Evolutionary conservation across 345 rosid genomes (phyloP).

Genomic region (Turritis glabra): DNA sequence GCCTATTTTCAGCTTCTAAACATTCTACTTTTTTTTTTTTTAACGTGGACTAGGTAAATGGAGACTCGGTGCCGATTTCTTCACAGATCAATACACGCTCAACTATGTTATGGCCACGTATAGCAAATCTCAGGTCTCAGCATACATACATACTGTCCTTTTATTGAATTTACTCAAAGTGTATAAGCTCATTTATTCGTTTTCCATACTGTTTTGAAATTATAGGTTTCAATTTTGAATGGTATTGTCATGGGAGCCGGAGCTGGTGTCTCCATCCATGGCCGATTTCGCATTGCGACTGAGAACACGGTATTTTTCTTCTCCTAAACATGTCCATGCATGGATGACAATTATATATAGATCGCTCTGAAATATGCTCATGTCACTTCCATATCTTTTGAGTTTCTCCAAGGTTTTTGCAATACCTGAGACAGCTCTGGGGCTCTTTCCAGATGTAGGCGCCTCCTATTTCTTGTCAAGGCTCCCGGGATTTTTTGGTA

Average conservation of each 20-base stretch:
- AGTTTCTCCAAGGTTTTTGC: constrained; percentile 60
- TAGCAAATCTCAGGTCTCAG: constrained; percentile 62
- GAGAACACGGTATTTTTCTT: constrained; percentile 61
- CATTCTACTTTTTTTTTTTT: constrained; percentile 7
- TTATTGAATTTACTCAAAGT: background rate
- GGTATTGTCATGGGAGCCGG: constrained; percentile 98
- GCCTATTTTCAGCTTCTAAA: background rate
- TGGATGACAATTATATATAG: background rate
- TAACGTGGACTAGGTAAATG: constrained; percentile 49
- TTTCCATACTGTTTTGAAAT: background rate
- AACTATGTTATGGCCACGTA: constrained; percentile 71
- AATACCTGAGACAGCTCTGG: constrained; percentile 87
- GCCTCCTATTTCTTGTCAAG: constrained; percentile 84
- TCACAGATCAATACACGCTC: constrained; percentile 46
- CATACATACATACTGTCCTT: background rate
- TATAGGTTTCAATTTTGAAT: constrained; percentile 72
- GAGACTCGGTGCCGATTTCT: constrained; percentile 51
- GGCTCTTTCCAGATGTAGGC: constrained; percentile 87
- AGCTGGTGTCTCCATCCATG: constrained; percentile 73
- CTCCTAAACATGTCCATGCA: constrained; percentile 4
- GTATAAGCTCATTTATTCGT: background rate
- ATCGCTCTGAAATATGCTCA: background rate
- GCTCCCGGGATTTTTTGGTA: constrained; percentile 86
- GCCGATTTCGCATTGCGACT: constrained; percentile 77
- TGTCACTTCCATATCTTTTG: constrained; percentile 1